Evolutionary conservation across 345 rosid genomes (phyloP), one percentile per base, ranked within the genome.

Genomic region (Citrus unshiu): DNA sequence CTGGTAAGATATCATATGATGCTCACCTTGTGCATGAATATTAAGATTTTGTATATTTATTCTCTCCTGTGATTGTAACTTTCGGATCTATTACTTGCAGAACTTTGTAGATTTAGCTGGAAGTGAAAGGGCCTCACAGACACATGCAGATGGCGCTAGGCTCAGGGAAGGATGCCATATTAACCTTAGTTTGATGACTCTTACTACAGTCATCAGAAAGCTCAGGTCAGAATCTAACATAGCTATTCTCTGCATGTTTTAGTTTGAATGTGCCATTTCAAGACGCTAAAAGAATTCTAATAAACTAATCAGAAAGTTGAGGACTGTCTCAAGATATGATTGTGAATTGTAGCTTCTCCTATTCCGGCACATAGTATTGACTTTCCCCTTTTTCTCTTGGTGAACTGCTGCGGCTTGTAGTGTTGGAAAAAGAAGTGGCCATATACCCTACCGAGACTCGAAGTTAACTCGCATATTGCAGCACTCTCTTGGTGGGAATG

Each of bases 401-500:
- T 74, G 56, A 58, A 70, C 54, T 68, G 57, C 39, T 40, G 40
- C 30, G 51, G 21, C 77, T 82, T 62, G 40, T 80, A 97, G 99
- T 86, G 93, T 88, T 85, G 99, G 98, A 80, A 94, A 94, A 86
- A 92, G 88, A 86, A 93, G 95, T 40, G 98, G 99, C 49, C 98
- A 97, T 79, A 81, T 97, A 80, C 98, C 98, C 9, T 97, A 97
- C 79, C 83, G 99, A 81, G 98, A 97, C 88, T 97, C 99, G 51
- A 97, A 97, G 91, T 93, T 97, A 76, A 97, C 99, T 70, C 92
- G 99, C 70, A 97, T 97, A 81, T 77, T 97, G 84, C 98, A 97
- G 87, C 98, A 97, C 81, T 97, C 98, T 60, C 98, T 97, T 19
- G 99, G 99, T 75, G 99, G 99, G 73, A 97, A 97, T 89, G 99